A percentile compares a stretch with the other conserved stretches of the same genome.
phyloP scores from a whole-genome alignment of 148 eudicot species.

The Nepenthes gracilis region DNA sequence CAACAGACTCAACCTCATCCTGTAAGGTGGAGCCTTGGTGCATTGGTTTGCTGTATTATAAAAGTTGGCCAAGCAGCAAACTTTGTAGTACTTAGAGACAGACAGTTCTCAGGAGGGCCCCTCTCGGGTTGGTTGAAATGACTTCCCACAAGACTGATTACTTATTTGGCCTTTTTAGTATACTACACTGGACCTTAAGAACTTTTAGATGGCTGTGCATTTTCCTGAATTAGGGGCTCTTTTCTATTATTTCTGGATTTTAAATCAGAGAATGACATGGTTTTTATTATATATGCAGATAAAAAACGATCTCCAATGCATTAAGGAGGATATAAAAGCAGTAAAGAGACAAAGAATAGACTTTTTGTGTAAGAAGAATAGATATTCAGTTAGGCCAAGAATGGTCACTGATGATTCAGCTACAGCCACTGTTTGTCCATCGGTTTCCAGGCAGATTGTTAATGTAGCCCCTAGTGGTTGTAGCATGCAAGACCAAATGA shows the following conservation, averaged over 20 bases:
- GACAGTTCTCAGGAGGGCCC: too few species aligned
- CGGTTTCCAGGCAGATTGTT: conserved; percentile 25
- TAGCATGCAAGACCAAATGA: conserved; percentile 18
- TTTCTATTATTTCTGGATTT: not conserved
- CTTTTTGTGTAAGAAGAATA: conserved; percentile 28
- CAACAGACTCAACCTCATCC: too few species aligned
- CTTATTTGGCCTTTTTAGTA: conserved; percentile 1
- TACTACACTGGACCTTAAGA: not conserved
- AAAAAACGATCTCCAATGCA: conserved; percentile 63
- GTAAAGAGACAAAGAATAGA: conserved; percentile 49
- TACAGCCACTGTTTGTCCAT: conserved; percentile 24
- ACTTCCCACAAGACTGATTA: not conserved
- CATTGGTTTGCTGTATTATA: too few species aligned
- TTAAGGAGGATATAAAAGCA: conserved; percentile 68
- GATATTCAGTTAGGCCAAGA: conserved; percentile 37
- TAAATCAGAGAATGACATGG: not conserved
- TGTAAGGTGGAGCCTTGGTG: too few species aligned
- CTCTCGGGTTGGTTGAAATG: too few species aligned
- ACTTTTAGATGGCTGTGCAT: too few species aligned
- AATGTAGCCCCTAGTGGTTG: conserved; percentile 13
- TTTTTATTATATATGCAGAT: conserved; percentile 29
- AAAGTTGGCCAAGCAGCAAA: too few species aligned
- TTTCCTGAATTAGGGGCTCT: not conserved
- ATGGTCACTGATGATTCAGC: conserved; percentile 29
- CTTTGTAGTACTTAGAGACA: too few species aligned